phyloP scores from a whole-genome alignment of 2,329 filamentous ascomycete genomes.

The Aspergillus eucalypticola region DNA sequence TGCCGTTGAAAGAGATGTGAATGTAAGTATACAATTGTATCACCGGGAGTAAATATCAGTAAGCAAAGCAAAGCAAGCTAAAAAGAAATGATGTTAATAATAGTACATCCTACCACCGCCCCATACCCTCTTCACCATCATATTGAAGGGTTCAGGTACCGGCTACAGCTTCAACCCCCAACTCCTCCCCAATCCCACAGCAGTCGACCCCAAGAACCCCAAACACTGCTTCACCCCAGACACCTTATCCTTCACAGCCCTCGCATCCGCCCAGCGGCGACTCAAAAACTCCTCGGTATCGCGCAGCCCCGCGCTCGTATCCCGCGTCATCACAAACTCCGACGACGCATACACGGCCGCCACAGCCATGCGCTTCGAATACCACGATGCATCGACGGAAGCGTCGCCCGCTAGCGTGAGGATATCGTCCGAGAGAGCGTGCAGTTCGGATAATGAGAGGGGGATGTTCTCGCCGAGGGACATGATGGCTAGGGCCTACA shows the following conservation, averaged over 20 bases:
- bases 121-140: neutral
- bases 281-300: conserved; percentile 81
- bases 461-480: conserved; percentile 78
- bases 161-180: conserved; percentile 76
- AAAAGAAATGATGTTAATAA: neutral
- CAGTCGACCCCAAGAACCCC: conserved; percentile 75
- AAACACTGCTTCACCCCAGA: conserved; percentile 71
- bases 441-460: conserved; percentile 74
- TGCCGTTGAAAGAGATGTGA: too few relatives aligned
- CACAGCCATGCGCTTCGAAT: conserved; percentile 67
- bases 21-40: conserved; percentile 5
- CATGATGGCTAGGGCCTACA: conserved; percentile 83
- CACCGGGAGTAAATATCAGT: neutral
- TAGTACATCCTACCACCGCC: conserved; percentile 2
- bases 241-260: conserved; percentile 62
- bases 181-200: conserved; percentile 80
- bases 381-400: conserved; percentile 85
- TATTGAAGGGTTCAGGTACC: neutral
- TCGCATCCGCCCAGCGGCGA: conserved; percentile 70
- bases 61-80: neutral
- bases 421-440: conserved; percentile 85
- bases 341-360: conserved; percentile 71
- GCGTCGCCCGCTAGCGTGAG: conserved; percentile 81
- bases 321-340: conserved; percentile 94
- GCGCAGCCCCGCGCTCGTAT: conserved; percentile 68